phyloP scores from a whole-genome alignment of 2,329 filamentous ascomycete genomes.

The Sordariomycetes sp. region DNA sequence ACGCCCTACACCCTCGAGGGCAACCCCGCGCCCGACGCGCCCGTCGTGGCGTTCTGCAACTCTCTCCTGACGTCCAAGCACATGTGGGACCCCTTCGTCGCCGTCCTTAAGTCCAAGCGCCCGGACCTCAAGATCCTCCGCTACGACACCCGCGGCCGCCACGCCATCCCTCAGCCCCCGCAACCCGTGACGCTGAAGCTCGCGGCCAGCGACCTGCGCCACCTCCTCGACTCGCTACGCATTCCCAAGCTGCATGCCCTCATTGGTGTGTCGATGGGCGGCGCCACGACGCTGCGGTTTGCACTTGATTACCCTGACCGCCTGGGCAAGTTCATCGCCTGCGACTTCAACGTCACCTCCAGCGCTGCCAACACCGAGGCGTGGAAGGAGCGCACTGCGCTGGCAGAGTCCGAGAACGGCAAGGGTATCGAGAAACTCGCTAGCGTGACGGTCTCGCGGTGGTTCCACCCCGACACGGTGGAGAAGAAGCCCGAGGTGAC shows the following conservation, averaged over 20 bases:
- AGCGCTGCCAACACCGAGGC: slow-evolving; percentile 63
- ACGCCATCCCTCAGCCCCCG: slow-evolving; percentile 30
- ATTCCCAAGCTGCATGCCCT: slow-evolving; percentile 53
- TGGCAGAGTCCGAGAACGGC: slow-evolving; percentile 46
- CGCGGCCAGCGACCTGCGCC: slow-evolving; percentile 53
- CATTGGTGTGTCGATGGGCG: slow-evolving; percentile 70
- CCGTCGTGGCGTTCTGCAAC: slow-evolving; percentile 64
- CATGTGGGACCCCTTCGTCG: slow-evolving; percentile 71
- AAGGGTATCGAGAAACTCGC: slow-evolving; percentile 53
- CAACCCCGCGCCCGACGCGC: slow-evolving; percentile 49
- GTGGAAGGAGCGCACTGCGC: slow-evolving; percentile 63
- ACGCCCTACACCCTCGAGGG: slow-evolving; percentile 70
- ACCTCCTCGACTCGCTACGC: slow-evolving; percentile 55
- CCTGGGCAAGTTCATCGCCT: slow-evolving; percentile 51
- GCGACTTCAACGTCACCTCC: slow-evolving; percentile 65
- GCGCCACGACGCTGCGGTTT: slow-evolving; percentile 63
- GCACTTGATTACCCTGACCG: slow-evolving; percentile 51
- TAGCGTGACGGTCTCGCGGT: slow-evolving; percentile 56
- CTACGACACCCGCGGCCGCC: slow-evolving; percentile 63
- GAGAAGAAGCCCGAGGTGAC: slow-evolving; percentile 28
- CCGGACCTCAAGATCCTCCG: slow-evolving; percentile 61
- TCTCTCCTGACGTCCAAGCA: slow-evolving; percentile 64
- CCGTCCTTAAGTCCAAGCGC: slow-evolving; percentile 42
- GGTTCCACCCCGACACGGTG: slow-evolving; percentile 55
- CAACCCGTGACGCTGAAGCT: slow-evolving; percentile 46